Evolutionary conservation across 1,284 basidiomycete genomes (phyloP).

Genomic region (Chondrostereum purpureum): DNA sequence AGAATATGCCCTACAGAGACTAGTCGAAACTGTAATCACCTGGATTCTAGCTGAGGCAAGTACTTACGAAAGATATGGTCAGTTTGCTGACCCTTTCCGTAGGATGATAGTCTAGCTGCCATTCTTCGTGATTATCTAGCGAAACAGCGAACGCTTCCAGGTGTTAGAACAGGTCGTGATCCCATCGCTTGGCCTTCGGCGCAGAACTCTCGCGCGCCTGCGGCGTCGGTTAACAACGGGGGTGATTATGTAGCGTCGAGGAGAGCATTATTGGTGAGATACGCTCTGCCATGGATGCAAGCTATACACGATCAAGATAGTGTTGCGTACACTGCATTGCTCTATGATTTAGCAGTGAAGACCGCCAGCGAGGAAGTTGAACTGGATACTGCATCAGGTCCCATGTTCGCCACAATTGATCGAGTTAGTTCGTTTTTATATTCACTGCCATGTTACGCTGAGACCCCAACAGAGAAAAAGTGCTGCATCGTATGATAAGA

Average conservation of each 20-base stretch:
- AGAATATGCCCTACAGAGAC: slow-evolving; percentile 52
- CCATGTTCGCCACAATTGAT: neutral
- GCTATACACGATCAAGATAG: slow-evolving; percentile 57
- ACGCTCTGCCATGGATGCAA: slow-evolving; percentile 57
- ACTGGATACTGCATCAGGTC: slow-evolving; percentile 21
- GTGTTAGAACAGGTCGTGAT: slow-evolving; percentile 45
- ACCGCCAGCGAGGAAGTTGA: slow-evolving; percentile 34
- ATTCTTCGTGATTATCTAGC: slow-evolving; percentile 62
- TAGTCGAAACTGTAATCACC: slow-evolving; percentile 44
- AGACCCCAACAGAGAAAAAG: slow-evolving; percentile 8
- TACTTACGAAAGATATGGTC: slow-evolving; percentile 3
- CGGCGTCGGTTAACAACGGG: slow-evolving; percentile 46
- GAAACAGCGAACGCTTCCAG: slow-evolving; percentile 49
- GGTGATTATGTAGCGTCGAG: slow-evolving; percentile 58
- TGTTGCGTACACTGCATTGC: slow-evolving; percentile 36
- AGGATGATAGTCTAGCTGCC: slow-evolving; percentile 57
- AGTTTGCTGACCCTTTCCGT: slow-evolving; percentile 10
- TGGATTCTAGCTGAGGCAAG: slow-evolving; percentile 66
- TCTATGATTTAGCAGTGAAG: slow-evolving; percentile 39
- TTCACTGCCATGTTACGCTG: neutral
- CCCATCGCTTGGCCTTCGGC: slow-evolving; percentile 42
- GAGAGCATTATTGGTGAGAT: slow-evolving; percentile 40
- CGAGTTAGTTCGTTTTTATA: neutral
- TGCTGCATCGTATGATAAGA: slow-evolving; percentile 26
- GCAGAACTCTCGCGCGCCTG: slow-evolving; percentile 28